A percentile compares a stretch with the other conserved stretches of the same genome.
Evolutionary conservation across 306 rosid genomes (phyloP).

Genomic region (Lupinus albus): DNA sequence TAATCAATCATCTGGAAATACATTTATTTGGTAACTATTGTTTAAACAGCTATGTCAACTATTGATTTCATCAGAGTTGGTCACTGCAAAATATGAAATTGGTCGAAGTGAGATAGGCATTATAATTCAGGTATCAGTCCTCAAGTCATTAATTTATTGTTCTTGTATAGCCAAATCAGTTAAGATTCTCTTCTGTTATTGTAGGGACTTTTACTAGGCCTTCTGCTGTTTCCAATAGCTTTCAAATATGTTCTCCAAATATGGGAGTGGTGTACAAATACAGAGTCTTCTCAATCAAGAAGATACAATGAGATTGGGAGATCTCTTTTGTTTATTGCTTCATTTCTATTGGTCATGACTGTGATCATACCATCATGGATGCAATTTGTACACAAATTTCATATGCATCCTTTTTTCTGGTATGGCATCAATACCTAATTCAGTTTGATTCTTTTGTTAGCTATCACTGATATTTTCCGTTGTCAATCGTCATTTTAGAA

Average conservation of each 20-base stretch:
- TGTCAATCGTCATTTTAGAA: constrained; percentile 23
- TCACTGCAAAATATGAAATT: constrained; percentile 51
- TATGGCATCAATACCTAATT: constrained; percentile 44
- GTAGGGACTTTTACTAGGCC: constrained; percentile 93
- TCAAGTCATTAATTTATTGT: constrained; percentile 36
- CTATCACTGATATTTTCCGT: constrained; percentile 27
- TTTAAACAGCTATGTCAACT: constrained; percentile 61
- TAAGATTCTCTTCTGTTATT: constrained; percentile 43
- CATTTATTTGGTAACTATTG: constrained; percentile 39
- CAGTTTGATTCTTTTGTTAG: constrained; percentile 29
- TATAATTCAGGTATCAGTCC: constrained; percentile 74
- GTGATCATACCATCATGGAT: constrained; percentile 78
- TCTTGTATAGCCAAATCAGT: constrained; percentile 39
- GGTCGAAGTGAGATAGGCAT: constrained; percentile 76
- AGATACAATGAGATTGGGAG: constrained; percentile 57
- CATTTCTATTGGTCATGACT: constrained; percentile 67
- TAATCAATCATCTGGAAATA: constrained; percentile 21
- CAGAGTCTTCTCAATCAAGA: constrained; percentile 53
- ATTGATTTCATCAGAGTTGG: constrained; percentile 51
- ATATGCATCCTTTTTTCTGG: constrained; percentile 77
- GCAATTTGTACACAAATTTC: constrained; percentile 78
- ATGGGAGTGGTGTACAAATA: constrained; percentile 60
- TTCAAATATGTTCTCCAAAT: constrained; percentile 61
- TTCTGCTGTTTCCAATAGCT: constrained; percentile 72
- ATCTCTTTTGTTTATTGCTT: constrained; percentile 62